Conservation (phyloP, 129 eudicot genomes). For the Flaveria brownii region DNA sequence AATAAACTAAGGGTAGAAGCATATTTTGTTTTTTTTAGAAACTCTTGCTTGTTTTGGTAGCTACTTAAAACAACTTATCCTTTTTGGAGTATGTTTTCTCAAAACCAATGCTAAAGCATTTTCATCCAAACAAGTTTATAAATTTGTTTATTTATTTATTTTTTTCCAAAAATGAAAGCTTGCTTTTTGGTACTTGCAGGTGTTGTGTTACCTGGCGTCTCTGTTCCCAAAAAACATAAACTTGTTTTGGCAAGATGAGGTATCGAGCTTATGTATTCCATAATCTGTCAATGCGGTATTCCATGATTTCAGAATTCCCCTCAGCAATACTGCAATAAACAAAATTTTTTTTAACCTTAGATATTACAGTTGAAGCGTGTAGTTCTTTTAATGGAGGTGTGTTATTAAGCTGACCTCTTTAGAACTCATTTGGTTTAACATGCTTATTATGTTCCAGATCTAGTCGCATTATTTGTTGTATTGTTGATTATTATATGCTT, state of each 20-base stretch:
- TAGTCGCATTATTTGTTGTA: slow-evolving; percentile 12
- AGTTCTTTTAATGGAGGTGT: not conserved
- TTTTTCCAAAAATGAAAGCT: not conserved
- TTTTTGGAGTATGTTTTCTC: not conserved
- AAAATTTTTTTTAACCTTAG: not conserved
- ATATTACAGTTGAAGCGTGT: slow-evolving; percentile 1
- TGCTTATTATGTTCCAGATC: slow-evolving; percentile 23
- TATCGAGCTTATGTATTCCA: slow-evolving; percentile 42
- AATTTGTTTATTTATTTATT: not conserved
- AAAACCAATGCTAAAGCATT: not conserved
- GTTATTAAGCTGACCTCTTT: slow-evolving; percentile 14
- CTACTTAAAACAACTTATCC: not conserved
- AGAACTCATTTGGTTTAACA: slow-evolving; percentile 6
- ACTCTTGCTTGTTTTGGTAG: not conserved
- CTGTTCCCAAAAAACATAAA: slow-evolving; percentile 81
- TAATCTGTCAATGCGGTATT: slow-evolving; percentile 22
- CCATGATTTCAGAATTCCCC: not conserved
- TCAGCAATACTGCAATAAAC: not conserved
- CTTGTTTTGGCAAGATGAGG: slow-evolving; percentile 99
- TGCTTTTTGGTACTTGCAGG: slow-evolving; percentile 51
- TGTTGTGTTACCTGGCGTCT: slow-evolving; percentile 72
- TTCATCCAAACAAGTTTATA: not conserved
- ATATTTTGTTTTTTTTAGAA: not conserved
- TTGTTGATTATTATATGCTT: slow-evolving; percentile 12
- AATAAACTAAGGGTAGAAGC: not conserved